Percentiles rank a stretch among this genome's conserved stretches.
phyloP scores from a whole-genome alignment of 768 basidiomycete species.

The Tulasnella sp. region DNA sequence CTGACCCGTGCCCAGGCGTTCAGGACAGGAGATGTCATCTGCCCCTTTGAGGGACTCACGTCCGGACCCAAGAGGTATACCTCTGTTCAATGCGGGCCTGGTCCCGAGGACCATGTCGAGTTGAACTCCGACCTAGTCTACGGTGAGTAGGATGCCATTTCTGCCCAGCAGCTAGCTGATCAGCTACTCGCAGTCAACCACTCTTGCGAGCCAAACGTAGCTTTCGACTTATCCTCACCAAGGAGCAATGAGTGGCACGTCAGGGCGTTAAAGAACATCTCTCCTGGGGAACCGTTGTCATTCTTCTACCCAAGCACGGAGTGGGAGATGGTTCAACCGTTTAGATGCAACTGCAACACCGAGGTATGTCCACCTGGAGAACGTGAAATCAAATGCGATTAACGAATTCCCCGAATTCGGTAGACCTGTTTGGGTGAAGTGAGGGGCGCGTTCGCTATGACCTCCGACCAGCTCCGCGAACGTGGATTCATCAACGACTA shows the following conservation, averaged over 20 bases:
- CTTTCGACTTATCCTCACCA: constrained; percentile 43
- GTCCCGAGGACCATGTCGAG: constrained; percentile 43
- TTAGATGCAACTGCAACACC: constrained; percentile 46
- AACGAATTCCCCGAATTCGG: not conserved
- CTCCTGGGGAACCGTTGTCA: constrained; percentile 38
- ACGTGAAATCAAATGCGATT: not conserved
- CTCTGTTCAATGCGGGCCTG: constrained; percentile 46
- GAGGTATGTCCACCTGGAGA: constrained; percentile 29
- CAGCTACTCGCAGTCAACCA: constrained; percentile 44
- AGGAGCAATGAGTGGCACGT: constrained; percentile 44
- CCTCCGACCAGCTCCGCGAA: constrained; percentile 33
- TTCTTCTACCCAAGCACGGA: constrained; percentile 64
- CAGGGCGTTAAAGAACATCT: constrained; percentile 38
- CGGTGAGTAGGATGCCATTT: constrained; percentile 33
- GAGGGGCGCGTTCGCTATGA: constrained; percentile 41
- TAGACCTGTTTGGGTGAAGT: constrained; percentile 44
- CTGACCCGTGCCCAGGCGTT: constrained; percentile 32
- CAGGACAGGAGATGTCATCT: constrained; percentile 35
- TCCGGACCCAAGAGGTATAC: constrained; percentile 40
- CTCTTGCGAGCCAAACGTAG: constrained; percentile 54
- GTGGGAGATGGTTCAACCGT: constrained; percentile 60
- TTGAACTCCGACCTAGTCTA: constrained; percentile 55
- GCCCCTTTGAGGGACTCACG: constrained; percentile 31
- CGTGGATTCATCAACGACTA: constrained; percentile 40
- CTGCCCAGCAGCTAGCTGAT: not conserved